These are phyloP conservation scores for Euptelea pleiosperma DNA, from an alignment of 164 flowering plant species.

Conservation along the genomic window DNA sequence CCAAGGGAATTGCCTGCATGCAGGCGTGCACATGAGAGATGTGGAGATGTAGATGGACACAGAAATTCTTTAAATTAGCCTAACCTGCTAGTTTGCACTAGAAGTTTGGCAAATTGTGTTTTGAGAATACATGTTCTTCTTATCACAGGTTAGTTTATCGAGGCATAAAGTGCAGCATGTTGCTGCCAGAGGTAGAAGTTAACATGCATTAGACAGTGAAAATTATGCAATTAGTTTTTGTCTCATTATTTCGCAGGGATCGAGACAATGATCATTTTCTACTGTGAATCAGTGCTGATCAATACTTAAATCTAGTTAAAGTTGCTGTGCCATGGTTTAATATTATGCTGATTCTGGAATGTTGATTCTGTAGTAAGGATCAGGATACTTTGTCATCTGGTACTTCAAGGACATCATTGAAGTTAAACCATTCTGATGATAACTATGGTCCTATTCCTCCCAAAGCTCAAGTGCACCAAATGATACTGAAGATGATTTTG, in stretches of 20 bases:
- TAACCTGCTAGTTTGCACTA: constrained; percentile 2
- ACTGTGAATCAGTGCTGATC: too few species aligned
- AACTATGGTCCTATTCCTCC: constrained; percentile 32
- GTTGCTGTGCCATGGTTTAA: not conserved
- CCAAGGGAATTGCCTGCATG: too few species aligned
- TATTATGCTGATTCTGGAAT: constrained; percentile 3
- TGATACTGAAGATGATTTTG: constrained; percentile 71
- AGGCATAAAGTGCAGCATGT: not conserved
- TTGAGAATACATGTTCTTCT: too few species aligned
- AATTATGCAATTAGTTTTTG: too few species aligned
- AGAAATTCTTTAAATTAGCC: not conserved
- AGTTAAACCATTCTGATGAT: constrained; percentile 29
- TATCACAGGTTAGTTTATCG: too few species aligned
- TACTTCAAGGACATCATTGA: constrained; percentile 34
- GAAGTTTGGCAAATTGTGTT: too few species aligned
- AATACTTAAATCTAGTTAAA: not conserved
- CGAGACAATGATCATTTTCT: too few species aligned
- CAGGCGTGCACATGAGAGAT: not conserved
- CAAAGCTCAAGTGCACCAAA: constrained; percentile 43
- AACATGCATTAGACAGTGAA: not conserved
- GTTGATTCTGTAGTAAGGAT: constrained; percentile 39
- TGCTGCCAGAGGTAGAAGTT: not conserved
- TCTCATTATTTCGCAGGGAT: too few species aligned
- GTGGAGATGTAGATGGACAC: not conserved
- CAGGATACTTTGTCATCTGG: constrained; percentile 30